Evolutionary conservation across 768 basidiomycete genomes (phyloP).

Genomic region (Lanmaoa rubissima): DNA sequence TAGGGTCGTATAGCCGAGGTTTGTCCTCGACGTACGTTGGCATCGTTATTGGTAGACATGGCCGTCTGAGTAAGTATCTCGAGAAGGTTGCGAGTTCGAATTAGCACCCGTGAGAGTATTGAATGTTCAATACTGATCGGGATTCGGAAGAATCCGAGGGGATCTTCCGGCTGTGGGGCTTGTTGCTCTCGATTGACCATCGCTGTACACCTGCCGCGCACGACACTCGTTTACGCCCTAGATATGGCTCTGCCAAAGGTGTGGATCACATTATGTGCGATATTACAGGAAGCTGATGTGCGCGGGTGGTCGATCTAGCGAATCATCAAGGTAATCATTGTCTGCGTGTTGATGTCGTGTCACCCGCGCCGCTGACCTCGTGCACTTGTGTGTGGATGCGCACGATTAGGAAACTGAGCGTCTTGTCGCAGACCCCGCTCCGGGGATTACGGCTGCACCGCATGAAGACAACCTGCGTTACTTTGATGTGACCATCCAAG

Average conservation of each 20-base stretch:
- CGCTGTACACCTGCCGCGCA: conserved; percentile 13
- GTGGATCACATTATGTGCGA: background rate
- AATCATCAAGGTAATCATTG: conserved; percentile 47
- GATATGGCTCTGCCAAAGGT: conserved; percentile 40
- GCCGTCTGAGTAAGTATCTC: background rate
- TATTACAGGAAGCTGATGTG: conserved; percentile 1
- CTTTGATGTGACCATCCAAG: conserved; percentile 97
- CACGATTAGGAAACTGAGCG: conserved; percentile 87
- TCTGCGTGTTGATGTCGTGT: conserved; percentile 16
- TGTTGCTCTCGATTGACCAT: conserved; percentile 12
- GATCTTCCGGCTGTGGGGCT: background rate
- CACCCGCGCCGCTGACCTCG: conserved; percentile 20
- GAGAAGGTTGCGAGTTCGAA: background rate
- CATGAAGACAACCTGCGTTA: conserved; percentile 98
- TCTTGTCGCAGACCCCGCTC: conserved; percentile 93
- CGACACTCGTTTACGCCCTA: conserved; percentile 12
- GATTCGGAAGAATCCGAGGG: conserved; percentile 9
- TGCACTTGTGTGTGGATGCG: conserved; percentile 8
- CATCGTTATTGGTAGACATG: conserved; percentile 19
- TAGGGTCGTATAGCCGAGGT: background rate
- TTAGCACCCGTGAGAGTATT: conserved; percentile 22
- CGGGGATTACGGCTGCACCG: conserved; percentile 92
- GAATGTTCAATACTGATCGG: conserved; percentile 7
- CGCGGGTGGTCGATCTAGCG: conserved; percentile 34
- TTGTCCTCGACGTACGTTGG: conserved; percentile 15